Base-by-base conservation (phyloP, 768 basidiomycete genomes). In the Scleroderma citrinum region DNA sequence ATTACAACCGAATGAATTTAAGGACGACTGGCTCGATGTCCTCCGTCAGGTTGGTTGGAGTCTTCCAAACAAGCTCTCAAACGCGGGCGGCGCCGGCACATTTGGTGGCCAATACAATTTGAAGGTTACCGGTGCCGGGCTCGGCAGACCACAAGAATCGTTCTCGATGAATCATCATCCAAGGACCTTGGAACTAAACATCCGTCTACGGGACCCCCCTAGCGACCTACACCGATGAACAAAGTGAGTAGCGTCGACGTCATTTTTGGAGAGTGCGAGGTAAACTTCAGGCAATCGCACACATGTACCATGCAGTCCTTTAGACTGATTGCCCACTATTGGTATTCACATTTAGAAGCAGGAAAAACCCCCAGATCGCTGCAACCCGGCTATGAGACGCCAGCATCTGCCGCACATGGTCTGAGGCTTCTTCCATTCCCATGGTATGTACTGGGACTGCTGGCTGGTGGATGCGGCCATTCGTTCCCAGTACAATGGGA, bases 371-470 rank as follows among this genome's bases (percentile, higher is more conserved):
- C 36, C 41, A 17, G 24, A 41, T 40, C 34, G 41, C 38, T 51
- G 39, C 37, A 38, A 23, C 66, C n/a, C 62, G 66, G 59, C 8
- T 46, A 57, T 48, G 56, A 23, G 51, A 61, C 57, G 59, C 43
- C 52, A 23, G 51, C 62, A 59, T 26, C 54, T 50, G 52, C 63
- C 44, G 56, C 45, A 55, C 61, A 65, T 72, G 69, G 69, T 69
- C 70, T 58, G 65, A 59, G 62, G 63, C 69, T 68, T 76, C 71
- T 76, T 76, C 73, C 75, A 76, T 76, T 76, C 75, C 73, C 75
- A 76, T 76, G 74, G 74, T 76, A 76, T 73, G 71, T 71, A 70
- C 71, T 67, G 56, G 53, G 32, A 56, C 56, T 54, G 43, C 58
- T 38, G 49, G 55, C 61, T 58, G 62, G 56, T 57, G 59, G 61